These are phyloP conservation scores for Saturnispora gosingensis DNA, from an alignment of 805 yeast species.

Conservation along the genomic window DNA sequence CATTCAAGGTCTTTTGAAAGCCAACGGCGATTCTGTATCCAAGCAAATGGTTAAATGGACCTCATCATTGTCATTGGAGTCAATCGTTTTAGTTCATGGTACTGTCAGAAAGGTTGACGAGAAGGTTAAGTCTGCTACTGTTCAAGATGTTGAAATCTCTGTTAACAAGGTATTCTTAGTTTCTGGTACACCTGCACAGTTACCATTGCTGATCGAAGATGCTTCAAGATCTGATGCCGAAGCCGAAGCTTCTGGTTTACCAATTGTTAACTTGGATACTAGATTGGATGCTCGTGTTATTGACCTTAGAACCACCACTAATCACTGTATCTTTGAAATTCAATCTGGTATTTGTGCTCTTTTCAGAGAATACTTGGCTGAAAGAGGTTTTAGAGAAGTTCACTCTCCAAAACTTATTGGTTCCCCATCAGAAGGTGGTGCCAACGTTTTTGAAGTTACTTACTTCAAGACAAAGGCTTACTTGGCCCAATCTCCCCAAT, in stretches of 20 bases:
- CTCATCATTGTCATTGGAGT: constrained; percentile 73
- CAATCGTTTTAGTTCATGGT: constrained; percentile 89
- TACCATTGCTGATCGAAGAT: constrained; percentile 93
- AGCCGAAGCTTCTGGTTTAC: constrained; percentile 85
- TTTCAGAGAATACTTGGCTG: constrained; percentile 78
- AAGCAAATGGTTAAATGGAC: constrained; percentile 98
- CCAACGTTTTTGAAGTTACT: constrained; percentile 88
- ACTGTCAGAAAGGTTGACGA: constrained; percentile 75
- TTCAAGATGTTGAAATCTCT: constrained; percentile 81
- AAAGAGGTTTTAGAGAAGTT: constrained; percentile 71
- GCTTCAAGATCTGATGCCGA: constrained; percentile 92
- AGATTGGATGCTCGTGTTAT: constrained; percentile 92
- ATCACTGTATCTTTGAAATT: constrained; percentile 93
- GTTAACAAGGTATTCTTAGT: constrained; percentile 66
- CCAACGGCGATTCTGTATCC: constrained; percentile 60
- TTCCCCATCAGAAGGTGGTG: constrained; percentile 96
- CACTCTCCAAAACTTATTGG: constrained; percentile 95
- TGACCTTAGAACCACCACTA: constrained; percentile 92
- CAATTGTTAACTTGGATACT: constrained; percentile 93
- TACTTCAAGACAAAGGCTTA: constrained; percentile 91
- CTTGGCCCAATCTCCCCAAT: constrained; percentile 96
- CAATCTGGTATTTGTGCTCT: constrained; percentile 82
- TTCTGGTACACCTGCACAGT: constrained; percentile 81
- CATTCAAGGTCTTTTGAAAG: constrained; percentile 78
- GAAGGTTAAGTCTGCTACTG: constrained; percentile 80